These are phyloP conservation scores for Filobasidium uniguttulatum DNA, from an alignment of 1,284 basidiomycete species.

Conservation along the genomic window DNA sequence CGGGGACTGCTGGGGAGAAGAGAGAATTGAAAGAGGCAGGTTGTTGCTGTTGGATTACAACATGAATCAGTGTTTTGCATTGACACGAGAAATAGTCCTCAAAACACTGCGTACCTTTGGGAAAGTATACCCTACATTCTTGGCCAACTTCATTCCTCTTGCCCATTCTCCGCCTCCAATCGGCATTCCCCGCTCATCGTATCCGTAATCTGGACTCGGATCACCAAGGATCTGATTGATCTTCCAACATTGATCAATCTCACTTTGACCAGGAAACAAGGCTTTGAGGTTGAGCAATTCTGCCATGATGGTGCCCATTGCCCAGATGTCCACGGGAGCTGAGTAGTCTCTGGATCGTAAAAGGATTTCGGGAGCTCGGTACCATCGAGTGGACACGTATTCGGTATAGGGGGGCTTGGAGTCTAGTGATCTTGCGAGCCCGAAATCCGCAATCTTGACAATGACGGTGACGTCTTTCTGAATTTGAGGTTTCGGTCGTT, in stretches of 20 bases:
- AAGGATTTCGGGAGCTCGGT: slow-evolving; percentile 93
- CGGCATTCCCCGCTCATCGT: slow-evolving; percentile 53
- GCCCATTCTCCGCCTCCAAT: slow-evolving; percentile 82
- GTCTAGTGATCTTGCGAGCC: slow-evolving; percentile 78
- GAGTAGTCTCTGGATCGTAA: slow-evolving; percentile 84
- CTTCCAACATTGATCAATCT: slow-evolving; percentile 80
- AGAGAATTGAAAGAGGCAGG: slow-evolving; percentile 63
- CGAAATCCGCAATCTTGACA: slow-evolving; percentile 97
- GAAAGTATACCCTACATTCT: slow-evolving; percentile 74
- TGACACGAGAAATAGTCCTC: not conserved
- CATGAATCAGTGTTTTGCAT: not conserved
- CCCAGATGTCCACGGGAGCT: slow-evolving; percentile 98
- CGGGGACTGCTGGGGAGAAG: slow-evolving; percentile 66
- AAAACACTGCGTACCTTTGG: slow-evolving; percentile 60
- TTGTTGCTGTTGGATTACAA: slow-evolving; percentile 43
- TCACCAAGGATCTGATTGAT: slow-evolving; percentile 91
- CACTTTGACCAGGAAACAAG: slow-evolving; percentile 91
- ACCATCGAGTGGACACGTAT: slow-evolving; percentile 98
- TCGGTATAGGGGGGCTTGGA: slow-evolving; percentile 92
- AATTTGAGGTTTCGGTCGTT: slow-evolving; percentile 24
- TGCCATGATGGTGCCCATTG: slow-evolving; percentile 92
- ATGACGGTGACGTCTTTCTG: slow-evolving; percentile 94
- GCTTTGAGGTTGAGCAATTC: slow-evolving; percentile 91
- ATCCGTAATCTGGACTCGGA: slow-evolving; percentile 67
- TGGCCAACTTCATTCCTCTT: slow-evolving; percentile 71